Conservation (phyloP, 2,329 filamentous ascomycete genomes). For the Simplicillium aogashimaense region DNA sequence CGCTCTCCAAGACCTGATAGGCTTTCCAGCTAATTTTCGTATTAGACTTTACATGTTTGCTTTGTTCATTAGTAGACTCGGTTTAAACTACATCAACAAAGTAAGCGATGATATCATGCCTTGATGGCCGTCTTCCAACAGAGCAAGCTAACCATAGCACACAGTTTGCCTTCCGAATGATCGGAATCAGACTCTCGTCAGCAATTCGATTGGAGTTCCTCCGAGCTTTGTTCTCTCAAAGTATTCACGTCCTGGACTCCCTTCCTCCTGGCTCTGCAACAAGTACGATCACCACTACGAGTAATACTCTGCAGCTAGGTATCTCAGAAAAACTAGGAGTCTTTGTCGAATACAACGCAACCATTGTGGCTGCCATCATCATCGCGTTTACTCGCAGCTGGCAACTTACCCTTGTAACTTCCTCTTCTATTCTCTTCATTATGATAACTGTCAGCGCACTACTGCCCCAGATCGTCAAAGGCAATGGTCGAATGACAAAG, state of each 20-base stretch:
- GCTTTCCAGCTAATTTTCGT: background rate
- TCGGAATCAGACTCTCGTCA: constrained; percentile 51
- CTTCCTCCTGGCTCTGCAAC: constrained; percentile 53
- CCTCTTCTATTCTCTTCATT: constrained; percentile 47
- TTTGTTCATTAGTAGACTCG: background rate
- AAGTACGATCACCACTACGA: constrained; percentile 52
- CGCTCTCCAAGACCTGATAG: background rate
- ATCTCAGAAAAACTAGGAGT: constrained; percentile 54
- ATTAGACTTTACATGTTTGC: constrained; percentile 1
- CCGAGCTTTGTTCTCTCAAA: constrained; percentile 51
- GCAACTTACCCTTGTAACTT: constrained; percentile 49
- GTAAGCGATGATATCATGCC: constrained; percentile 13
- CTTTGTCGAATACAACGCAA: constrained; percentile 44
- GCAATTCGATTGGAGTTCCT: constrained; percentile 56
- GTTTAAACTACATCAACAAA: background rate
- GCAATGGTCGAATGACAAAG: constrained; percentile 31
- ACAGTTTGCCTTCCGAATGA: constrained; percentile 49
- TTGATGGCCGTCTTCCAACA: background rate
- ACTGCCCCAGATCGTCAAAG: constrained; percentile 47
- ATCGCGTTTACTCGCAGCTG: constrained; percentile 49
- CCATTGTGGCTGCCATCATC: constrained; percentile 41
- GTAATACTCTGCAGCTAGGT: constrained; percentile 54
- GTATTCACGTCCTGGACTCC: constrained; percentile 58
- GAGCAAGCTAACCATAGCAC: constrained; percentile 8
- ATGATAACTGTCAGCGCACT: constrained; percentile 33